Conservation (phyloP, 768 basidiomycete species). For the Ramaria sp. region DNA sequence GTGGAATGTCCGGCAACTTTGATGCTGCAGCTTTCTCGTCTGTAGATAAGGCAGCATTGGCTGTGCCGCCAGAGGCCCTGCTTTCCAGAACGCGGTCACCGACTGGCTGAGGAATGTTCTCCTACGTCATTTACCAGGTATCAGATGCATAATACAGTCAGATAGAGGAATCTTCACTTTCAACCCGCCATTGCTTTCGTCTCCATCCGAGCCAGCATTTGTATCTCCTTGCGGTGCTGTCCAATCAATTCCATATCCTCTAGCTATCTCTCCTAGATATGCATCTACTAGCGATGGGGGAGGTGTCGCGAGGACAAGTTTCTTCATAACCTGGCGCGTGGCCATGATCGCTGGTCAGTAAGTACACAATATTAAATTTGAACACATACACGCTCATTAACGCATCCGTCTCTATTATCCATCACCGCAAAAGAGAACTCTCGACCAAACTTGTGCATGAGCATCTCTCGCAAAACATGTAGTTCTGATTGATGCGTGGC, state of each 20-base stretch:
- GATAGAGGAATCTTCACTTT: neutral
- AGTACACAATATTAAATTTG: neutral
- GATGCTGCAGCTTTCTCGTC: slow-evolving; percentile 17
- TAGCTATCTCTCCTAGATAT: slow-evolving; percentile 84
- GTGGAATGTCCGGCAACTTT: slow-evolving; percentile 42
- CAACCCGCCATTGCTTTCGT: slow-evolving; percentile 21
- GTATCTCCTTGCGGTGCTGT: slow-evolving; percentile 17
- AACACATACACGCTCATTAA: slow-evolving; percentile 66
- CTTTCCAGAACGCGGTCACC: slow-evolving; percentile 24
- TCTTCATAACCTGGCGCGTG: slow-evolving; percentile 56
- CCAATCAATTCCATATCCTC: slow-evolving; percentile 75
- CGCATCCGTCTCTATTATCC: slow-evolving; percentile 73
- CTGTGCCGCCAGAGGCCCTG: slow-evolving; percentile 41
- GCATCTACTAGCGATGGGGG: slow-evolving; percentile 68
- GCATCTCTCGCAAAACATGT: slow-evolving; percentile 80
- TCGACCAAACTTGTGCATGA: slow-evolving; percentile 94
- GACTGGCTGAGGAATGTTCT: neutral
- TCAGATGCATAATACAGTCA: neutral
- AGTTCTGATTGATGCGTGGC: slow-evolving; percentile 43
- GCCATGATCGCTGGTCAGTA: neutral
- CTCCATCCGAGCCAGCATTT: slow-evolving; percentile 18
- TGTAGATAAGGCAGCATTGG: slow-evolving; percentile 22
- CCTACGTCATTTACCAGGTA: neutral
- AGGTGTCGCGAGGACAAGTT: slow-evolving; percentile 62
- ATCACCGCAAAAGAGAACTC: slow-evolving; percentile 80